A percentile compares a stretch with the other conserved stretches of the same genome.
These are phyloP conservation scores for Blepharisma japonicum DNA, from an alignment of 73 alveolate genomes.

Conservation along the genomic window DNA sequence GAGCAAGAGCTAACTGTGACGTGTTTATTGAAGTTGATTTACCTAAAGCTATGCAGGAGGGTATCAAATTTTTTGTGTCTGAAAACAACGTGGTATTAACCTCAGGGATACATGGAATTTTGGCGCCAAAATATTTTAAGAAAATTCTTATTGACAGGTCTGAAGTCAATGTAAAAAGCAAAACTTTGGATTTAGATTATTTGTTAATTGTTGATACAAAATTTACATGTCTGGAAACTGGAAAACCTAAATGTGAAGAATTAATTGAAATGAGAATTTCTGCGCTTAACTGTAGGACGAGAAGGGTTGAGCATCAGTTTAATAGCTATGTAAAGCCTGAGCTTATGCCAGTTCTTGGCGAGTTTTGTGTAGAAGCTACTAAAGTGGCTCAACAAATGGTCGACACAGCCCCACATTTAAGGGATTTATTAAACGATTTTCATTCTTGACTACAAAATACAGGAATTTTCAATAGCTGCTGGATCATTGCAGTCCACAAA, in stretches of 20 bases:
- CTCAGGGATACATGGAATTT: slow-evolving; percentile 66
- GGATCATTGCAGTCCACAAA: too few relatives aligned
- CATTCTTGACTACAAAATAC: too few relatives aligned
- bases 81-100: slow-evolving; percentile 70
- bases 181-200: slow-evolving; percentile 44
- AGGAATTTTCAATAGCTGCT: too few relatives aligned
- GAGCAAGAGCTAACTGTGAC: slow-evolving; percentile 71
- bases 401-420: background rate
- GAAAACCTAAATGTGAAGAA: slow-evolving; percentile 48
- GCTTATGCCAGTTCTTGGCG: slow-evolving; percentile 55
- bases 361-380: slow-evolving; percentile 71
- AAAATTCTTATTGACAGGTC: background rate
- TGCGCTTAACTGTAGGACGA: slow-evolving; percentile 38
- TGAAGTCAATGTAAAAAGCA: background rate
- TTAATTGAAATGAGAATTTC: slow-evolving; percentile 72
- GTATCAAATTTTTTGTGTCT: slow-evolving; percentile 70
- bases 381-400: slow-evolving; percentile 59
- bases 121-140: slow-evolving; percentile 71
- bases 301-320: slow-evolving; percentile 42
- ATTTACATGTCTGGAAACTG: slow-evolving; percentile 51
- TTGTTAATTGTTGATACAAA: slow-evolving; percentile 61
- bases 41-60: slow-evolving; percentile 61
- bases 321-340: slow-evolving; percentile 61
- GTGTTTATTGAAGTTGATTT: slow-evolving; percentile 63
- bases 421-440: too few relatives aligned